These are phyloP conservation scores for Rhynchosporium agropyri DNA, from an alignment of 2,329 filamentous ascomycete species.

Conservation along the genomic window DNA sequence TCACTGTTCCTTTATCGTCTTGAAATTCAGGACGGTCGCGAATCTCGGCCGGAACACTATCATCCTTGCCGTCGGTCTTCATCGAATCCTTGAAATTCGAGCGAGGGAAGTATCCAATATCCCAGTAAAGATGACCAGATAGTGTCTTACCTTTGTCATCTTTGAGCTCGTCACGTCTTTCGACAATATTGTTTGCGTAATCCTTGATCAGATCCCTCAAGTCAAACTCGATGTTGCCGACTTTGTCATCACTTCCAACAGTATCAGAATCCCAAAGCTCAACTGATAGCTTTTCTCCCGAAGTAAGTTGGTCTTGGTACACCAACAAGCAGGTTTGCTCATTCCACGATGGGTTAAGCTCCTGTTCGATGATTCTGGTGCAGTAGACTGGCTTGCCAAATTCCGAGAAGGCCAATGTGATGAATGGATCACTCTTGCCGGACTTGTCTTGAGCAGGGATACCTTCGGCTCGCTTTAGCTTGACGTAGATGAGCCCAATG, in stretches of 20 bases:
- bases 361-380: constrained; percentile 31
- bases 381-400: constrained; percentile 31
- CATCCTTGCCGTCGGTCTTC: constrained; percentile 26
- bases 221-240: constrained; percentile 31
- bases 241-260: constrained; percentile 27
- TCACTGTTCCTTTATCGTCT: constrained; percentile 29
- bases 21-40: constrained; percentile 25
- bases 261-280: constrained; percentile 32
- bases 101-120: constrained; percentile 31
- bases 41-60: constrained; percentile 26
- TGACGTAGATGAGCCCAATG: constrained; percentile 31
- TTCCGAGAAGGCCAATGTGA: constrained; percentile 29
- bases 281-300: constrained; percentile 29
- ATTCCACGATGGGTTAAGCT: constrained; percentile 30
- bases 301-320: constrained; percentile 31
- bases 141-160: constrained; percentile 28
- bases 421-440: constrained; percentile 33
- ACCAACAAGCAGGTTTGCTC: constrained; percentile 30
- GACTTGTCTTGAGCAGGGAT: constrained; percentile 29
- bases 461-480: constrained; percentile 29
- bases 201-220: constrained; percentile 31
- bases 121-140: constrained; percentile 28
- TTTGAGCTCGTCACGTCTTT: constrained; percentile 24
- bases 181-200: constrained; percentile 25
- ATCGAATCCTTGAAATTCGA: constrained; percentile 28